Conservation (phyloP, 805 yeast species). For the Starmerella bombicola region DNA sequence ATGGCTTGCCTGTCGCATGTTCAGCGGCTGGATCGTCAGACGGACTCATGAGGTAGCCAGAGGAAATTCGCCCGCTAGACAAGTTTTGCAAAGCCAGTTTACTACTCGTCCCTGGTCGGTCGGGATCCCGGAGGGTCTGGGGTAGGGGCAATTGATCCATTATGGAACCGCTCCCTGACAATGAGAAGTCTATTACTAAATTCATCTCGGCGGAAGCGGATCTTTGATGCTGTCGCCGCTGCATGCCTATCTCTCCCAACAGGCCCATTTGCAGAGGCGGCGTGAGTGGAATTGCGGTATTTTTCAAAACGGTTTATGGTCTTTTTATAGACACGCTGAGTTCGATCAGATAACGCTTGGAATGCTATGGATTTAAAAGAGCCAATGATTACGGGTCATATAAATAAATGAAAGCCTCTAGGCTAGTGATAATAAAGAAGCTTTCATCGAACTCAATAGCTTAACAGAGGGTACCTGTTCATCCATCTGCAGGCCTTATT, state of each 20-base stretch:
- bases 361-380: no score
- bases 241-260: not conserved
- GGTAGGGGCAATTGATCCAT: conserved; percentile 2
- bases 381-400: no score
- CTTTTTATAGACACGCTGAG: no score
- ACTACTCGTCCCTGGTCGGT: not conserved
- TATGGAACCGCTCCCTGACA: not conserved
- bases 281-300: no score
- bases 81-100: not conserved
- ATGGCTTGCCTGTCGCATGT: no score
- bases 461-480: no score
- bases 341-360: no score
- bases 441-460: no score
- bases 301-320: no score
- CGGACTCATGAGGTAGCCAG: not conserved
- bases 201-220: conserved; percentile 5
- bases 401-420: no score
- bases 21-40: not conserved
- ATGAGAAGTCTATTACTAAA: conserved; percentile 11
- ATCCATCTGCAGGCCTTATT: no score
- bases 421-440: no score
- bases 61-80: not conserved
- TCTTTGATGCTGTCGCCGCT: conserved; percentile 2
- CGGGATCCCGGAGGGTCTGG: conserved; percentile 1
- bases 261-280: conserved; percentile 2